A percentile compares a stretch with the other conserved stretches of the same genome.
Conservation (phyloP, 2,329 filamentous ascomycete species). For the Cladosporium sp. region DNA sequence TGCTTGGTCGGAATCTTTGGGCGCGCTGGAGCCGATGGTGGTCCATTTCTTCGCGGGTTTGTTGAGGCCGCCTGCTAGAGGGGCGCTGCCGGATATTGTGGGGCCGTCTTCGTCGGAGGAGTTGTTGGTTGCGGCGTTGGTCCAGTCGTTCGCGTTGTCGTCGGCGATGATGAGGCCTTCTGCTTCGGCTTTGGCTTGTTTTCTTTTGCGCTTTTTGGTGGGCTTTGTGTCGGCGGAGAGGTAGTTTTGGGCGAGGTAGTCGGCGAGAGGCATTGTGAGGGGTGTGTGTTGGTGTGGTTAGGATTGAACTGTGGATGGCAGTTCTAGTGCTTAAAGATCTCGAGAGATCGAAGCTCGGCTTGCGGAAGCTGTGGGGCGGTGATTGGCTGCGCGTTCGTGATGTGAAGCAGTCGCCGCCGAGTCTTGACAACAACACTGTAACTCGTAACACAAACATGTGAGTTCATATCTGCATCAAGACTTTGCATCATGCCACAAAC, state of each 20-base stretch:
- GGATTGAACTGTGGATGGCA: background rate
- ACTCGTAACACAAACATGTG: conserved; percentile 23
- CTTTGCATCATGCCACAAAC: conserved; percentile 61
- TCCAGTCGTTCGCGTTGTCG: conserved; percentile 57
- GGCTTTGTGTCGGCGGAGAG: conserved; percentile 66
- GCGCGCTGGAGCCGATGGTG: conserved; percentile 58
- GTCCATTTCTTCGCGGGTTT: conserved; percentile 76
- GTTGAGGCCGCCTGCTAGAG: conserved; percentile 57
- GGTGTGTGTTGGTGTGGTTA: background rate
- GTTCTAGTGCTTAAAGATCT: background rate
- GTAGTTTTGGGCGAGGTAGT: conserved; percentile 90
- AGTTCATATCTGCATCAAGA: background rate
- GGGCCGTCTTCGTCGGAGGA: conserved; percentile 56
- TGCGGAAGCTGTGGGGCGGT: background rate
- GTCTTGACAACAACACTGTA: background rate
- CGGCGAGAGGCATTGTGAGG: conserved; percentile 63
- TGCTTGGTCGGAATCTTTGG: conserved; percentile 56
- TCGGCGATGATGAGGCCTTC: conserved; percentile 50
- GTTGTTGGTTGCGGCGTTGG: conserved; percentile 44
- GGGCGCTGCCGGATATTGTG: conserved; percentile 37
- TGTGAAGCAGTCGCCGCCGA: background rate
- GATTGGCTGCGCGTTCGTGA: conserved; percentile 7
- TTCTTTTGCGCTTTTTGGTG: conserved; percentile 55
- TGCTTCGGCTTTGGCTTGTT: conserved; percentile 36
- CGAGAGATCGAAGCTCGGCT: conserved; percentile 7